Evolutionary conservation across 371 early-diverging fungal genomes (phyloP), one percentile per base, ranked within the genome.

Genomic region (Mucor sp.): DNA sequence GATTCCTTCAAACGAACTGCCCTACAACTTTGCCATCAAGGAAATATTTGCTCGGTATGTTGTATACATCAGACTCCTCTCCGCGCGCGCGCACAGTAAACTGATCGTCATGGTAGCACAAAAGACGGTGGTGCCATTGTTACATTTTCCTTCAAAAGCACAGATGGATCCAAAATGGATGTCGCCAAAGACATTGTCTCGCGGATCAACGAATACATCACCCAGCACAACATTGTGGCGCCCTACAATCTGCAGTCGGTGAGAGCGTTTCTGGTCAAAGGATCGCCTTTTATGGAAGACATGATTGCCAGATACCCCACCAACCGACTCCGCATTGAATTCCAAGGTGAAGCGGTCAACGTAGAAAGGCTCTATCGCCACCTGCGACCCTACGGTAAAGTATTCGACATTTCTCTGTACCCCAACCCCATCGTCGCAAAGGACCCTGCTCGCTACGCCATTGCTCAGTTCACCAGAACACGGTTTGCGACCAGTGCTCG

Each of bases 211-310:
- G 65, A 77, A 2, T 58, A 84, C 58, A 74, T 90, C 37, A 53
- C 70, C 14, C 56, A 74, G 6, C 68, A 85, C 6, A 72, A 71
- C 23, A 76, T 75, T 8, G 79, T 85, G 27, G 84, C 85, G 37
- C 89, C 88, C 74, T 90, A 87, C 67, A 91, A 87, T 47, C 67
- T 91, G 17, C 84, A 82, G 65, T 85, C 82, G 2, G 74, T 87
- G 0, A 83, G 90, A 50, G 85, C 88, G 0, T 87, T 93, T 64
- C 71, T 86, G 9, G 89, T 91, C 59, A 87, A 89, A 61, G 97
- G 96, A 1, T 69, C 79, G n/a, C 95, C 96, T 4, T 97, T 93
- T 68, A 76, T 93, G 21, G 97, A 97, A 65, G 97, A 97, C 69
- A 87, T 97, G 72, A 79, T 91, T 27, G 85, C 87, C 8, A 83